phyloP scores from a whole-genome alignment of 164 flowering plant genomes.

The Piper betle region DNA sequence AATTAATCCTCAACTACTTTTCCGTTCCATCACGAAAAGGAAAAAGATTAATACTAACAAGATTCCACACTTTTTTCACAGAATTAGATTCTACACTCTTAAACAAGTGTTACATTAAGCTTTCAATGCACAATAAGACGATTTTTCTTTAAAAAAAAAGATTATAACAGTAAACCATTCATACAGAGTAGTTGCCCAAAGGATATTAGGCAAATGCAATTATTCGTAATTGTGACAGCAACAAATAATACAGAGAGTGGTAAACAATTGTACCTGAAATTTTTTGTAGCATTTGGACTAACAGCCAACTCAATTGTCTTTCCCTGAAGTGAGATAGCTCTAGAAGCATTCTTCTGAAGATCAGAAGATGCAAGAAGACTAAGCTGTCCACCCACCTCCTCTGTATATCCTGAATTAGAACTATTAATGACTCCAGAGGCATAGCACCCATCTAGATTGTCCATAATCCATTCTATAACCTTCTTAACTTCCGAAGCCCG shows the following conservation, averaged over 20 bases:
- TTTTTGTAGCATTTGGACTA: slow-evolving; percentile 55
- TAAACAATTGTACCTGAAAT: slow-evolving; percentile 46
- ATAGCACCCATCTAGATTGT: slow-evolving; percentile 70
- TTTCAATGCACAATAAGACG: no score
- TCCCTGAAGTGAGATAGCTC: slow-evolving; percentile 30
- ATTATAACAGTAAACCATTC: no score
- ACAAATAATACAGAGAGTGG: no score
- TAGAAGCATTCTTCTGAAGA: slow-evolving; percentile 28
- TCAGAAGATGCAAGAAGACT: slow-evolving; percentile 22
- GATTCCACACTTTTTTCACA: background rate
- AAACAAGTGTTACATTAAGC: no score
- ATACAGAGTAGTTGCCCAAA: background rate
- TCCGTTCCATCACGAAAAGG: background rate
- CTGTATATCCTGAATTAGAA: slow-evolving; percentile 38
- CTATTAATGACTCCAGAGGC: slow-evolving; percentile 64
- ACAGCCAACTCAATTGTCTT: slow-evolving; percentile 49
- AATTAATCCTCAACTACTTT: no score
- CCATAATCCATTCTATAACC: slow-evolving; percentile 94
- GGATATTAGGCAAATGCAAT: background rate
- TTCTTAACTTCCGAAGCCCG: slow-evolving; percentile 94
- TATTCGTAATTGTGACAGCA: background rate
- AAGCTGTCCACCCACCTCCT: slow-evolving; percentile 34
- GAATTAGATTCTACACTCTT: no score
- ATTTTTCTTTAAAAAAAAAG: no score
- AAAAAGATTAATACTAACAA: background rate